phyloP scores from a whole-genome alignment of 225 moss, liverwort and hornwort species.

The Thuidium tamariscinum region DNA sequence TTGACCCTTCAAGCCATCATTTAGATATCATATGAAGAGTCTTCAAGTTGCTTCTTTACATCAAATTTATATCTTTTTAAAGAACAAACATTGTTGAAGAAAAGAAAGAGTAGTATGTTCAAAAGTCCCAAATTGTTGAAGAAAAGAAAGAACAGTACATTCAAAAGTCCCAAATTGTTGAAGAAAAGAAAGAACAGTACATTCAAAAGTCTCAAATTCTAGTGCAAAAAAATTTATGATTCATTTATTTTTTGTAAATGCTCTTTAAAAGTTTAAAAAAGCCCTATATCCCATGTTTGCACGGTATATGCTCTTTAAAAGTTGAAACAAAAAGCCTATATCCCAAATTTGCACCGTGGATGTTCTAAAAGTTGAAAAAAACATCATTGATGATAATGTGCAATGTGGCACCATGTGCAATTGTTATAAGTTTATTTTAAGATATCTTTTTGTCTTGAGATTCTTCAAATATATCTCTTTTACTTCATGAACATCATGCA shows the following conservation, averaged over 20 bases:
- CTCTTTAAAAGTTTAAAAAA: too few species aligned
- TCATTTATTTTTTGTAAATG: too few species aligned
- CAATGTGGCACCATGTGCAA: not conserved
- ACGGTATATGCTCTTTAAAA: too few species aligned
- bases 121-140: too few species aligned
- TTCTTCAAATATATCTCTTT: not conserved
- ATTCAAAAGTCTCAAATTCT: too few species aligned
- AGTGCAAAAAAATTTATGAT: too few species aligned
- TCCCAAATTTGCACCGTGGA: not conserved
- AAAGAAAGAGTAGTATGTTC: not conserved
- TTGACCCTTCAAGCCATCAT: too few species aligned
- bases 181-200: not conserved
- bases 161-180: too few species aligned
- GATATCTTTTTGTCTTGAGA: not conserved
- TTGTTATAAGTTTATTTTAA: too few species aligned
- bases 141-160: not conserved
- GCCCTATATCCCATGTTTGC: too few species aligned
- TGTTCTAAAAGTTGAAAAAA: not conserved
- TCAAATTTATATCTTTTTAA: not conserved
- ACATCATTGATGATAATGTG: not conserved
- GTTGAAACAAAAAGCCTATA: too few species aligned
- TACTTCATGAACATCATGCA: not conserved
- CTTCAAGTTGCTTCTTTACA: not conserved
- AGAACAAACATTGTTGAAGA: not conserved
- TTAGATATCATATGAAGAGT: too few species aligned